phyloP scores from a whole-genome alignment of 2,329 filamentous ascomycete species.

The Sporothrix pseudoabietina region DNA sequence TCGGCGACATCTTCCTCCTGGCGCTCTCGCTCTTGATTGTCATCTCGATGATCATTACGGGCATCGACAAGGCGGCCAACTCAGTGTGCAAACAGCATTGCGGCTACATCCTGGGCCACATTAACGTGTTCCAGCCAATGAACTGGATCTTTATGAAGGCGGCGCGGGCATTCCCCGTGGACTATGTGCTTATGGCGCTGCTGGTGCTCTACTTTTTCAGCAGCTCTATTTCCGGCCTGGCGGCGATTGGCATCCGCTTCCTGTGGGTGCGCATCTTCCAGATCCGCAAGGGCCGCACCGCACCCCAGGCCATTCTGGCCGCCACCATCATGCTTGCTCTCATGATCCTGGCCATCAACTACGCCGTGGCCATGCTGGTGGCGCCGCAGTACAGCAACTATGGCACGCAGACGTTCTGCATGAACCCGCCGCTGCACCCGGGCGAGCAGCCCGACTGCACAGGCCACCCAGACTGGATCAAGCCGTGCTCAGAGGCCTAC shows the following conservation, averaged over 20 bases:
- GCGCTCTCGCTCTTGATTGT: slow-evolving; percentile 75
- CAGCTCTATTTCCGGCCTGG: slow-evolving; percentile 83
- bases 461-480: slow-evolving; percentile 69
- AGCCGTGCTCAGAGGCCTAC: slow-evolving; percentile 77
- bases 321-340: slow-evolving; percentile 89
- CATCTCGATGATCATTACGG: slow-evolving; percentile 91
- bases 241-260: slow-evolving; percentile 88
- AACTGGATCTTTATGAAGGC: slow-evolving; percentile 86
- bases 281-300: slow-evolving; percentile 84
- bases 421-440: slow-evolving; percentile 63
- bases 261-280: slow-evolving; percentile 93
- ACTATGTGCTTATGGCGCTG: slow-evolving; percentile 86
- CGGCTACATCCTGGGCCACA: slow-evolving; percentile 83
- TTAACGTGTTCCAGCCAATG: slow-evolving; percentile 92
- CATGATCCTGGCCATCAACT: slow-evolving; percentile 89
- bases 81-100: slow-evolving; percentile 88
- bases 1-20: slow-evolving; percentile 79
- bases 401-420: slow-evolving; percentile 92
- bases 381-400: slow-evolving; percentile 94
- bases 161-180: slow-evolving; percentile 82
- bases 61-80: slow-evolving; percentile 94
- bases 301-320: slow-evolving; percentile 87
- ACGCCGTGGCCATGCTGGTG: slow-evolving; percentile 88
- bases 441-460: slow-evolving; percentile 75
- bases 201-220: slow-evolving; percentile 86